Evolutionary conservation across 768 basidiomycete species (phyloP), one percentile per base, ranked within the genome.

Genomic region (Pholiota conissans): DNA sequence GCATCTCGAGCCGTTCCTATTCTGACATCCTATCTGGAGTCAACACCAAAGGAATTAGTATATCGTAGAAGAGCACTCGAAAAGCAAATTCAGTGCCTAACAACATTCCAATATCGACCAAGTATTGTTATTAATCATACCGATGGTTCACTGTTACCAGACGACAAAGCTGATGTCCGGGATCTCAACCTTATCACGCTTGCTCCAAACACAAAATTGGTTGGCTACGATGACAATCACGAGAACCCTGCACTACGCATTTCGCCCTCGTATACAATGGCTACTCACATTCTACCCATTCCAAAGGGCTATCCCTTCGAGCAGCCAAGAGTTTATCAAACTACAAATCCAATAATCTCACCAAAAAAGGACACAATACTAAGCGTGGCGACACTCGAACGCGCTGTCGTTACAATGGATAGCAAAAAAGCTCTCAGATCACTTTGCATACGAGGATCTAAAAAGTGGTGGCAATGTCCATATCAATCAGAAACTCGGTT

Each of bases 81-180:
- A 40, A 67, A 69, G 7, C 79, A 82, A 55, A 71, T 86, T 22
- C 62, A 64, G 1, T 83, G 84, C 52, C 72, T 91, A 7, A 63
- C 74, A 48, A 60, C 74, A 7, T 88, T 91, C 67, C 65, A 72
- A 58, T 89, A 89, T 62, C 70, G 77, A 40, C 71, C 71, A 34
- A 82, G 79, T 5, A 76, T 87, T 29, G 87, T 91, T 54, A 75
- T 90, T 58, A 90, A 89, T 62, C 90, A 93, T 67, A 84, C 84
- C 26, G 89, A 90, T 65, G 64, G 69, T 2, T 69, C 76, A 0
- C 72, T 91, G 24, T 71, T 90, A 10, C 90, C 90, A 5, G 67
- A 77, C 18, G 63, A 77, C 56, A 32, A 53, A 0, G 61, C 61
- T 4, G 89, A 92, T 67, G 63, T 76, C 54, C 77, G 88, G 14